A percentile compares a stretch with the other conserved stretches of the same genome.
phyloP scores from a whole-genome alignment of 176 grass and related monocot genomes.

The Stipa capillata region DNA sequence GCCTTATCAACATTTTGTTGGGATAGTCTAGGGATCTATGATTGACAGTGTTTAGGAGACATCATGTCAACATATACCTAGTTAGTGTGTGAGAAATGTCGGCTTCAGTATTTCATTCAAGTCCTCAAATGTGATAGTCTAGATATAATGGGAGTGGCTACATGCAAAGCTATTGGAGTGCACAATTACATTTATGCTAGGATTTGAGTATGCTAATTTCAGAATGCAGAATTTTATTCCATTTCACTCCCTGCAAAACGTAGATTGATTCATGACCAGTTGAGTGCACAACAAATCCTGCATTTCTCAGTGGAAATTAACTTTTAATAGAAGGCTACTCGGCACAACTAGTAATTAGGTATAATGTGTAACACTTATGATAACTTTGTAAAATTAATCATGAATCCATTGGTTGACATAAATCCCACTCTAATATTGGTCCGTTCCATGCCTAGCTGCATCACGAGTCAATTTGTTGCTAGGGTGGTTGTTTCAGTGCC shows the following conservation, averaged over 20 bases:
- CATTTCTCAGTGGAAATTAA: neutral
- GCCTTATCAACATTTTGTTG: too few species aligned
- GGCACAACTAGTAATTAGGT: neutral
- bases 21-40: too few species aligned
- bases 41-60: too few species aligned
- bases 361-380: neutral
- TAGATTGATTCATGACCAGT: neutral
- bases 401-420: neutral
- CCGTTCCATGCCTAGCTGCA: neutral
- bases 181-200: neutral
- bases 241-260: too few species aligned
- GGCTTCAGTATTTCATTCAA: neutral
- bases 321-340: neutral
- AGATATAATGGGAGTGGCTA: neutral
- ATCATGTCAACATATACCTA: neutral
- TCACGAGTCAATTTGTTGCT: neutral
- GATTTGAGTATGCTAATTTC: constrained; percentile 1
- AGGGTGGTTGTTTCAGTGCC: neutral
- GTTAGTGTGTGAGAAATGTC: neutral
- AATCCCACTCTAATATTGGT: neutral
- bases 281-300: neutral
- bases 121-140: neutral
- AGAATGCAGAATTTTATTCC: neutral
- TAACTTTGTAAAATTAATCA: neutral
- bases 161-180: neutral